These are phyloP conservation scores for Sonneratia caseolaris DNA, from an alignment of 345 rosid genomes.

Conservation along the genomic window DNA sequence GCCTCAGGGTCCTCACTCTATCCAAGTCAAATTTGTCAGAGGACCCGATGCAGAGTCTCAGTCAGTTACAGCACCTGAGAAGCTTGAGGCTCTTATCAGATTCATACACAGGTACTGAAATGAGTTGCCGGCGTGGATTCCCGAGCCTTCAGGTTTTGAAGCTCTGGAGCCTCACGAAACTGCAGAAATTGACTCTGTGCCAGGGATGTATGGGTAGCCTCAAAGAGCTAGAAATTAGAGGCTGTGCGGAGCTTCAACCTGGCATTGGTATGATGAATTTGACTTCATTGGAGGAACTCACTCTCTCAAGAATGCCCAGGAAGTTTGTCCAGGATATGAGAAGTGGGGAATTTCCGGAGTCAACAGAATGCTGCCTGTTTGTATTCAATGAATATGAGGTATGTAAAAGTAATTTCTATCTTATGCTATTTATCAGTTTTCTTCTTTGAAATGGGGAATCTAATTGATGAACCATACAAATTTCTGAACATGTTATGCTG, in stretches of 20 bases:
- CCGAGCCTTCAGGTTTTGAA: background rate
- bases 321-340: background rate
- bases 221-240: background rate
- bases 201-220: background rate
- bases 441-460: no score
- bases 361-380: no score
- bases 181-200: fast-evolving
- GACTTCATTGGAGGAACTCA: background rate
- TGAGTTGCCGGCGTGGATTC: background rate
- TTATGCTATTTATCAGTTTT: no score
- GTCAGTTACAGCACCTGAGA: background rate
- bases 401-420: background rate
- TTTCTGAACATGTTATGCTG: no score
- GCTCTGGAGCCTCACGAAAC: background rate
- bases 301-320: background rate
- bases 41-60: background rate
- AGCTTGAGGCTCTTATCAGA: background rate
- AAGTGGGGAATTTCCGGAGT: no score
- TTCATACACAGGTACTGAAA: background rate
- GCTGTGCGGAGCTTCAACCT: background rate
- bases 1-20: background rate
- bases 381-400: background rate
- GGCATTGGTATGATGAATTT: background rate
- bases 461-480: no score
- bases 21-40: background rate